Base-by-base conservation (phyloP, 2,329 filamentous ascomycete genomes). In the Monilinia aucupariae region DNA sequence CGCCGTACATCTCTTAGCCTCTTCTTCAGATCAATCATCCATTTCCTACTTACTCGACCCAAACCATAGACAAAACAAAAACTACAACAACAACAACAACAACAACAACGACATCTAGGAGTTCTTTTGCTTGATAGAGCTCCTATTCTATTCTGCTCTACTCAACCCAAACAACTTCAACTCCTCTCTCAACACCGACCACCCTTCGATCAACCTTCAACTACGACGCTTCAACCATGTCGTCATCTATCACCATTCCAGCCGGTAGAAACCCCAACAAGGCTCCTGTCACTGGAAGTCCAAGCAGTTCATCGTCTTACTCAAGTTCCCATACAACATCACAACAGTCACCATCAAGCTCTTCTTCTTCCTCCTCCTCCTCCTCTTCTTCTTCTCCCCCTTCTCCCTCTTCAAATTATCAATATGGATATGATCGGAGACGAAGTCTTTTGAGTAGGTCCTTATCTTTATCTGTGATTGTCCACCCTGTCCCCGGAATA, bases 171-270 rank as follows among this genome's bases (percentile, higher is more conserved):
- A 55, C 13, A 45, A 20, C n/a, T 17, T 5, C 39, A 45, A n/a
- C 8, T 22, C 20, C 20, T n/a, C 41, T n/a, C n/a, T n/a, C 17
- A 13, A 43, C 8, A 8, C 17, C 1, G 12, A 17, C 17, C n/a
- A 5, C n/a, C 20, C 17, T 8, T n/a, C 6, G 6, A 43, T 20
- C 41, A n/a, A 43, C 41, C 17, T 43, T n/a, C 41, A 8, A n/a
- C 22, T 48, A 27, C 45, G 15, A 48, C 22, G 15, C 20, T 32
- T 25, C 27, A 63, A 68, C 47, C 49, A 74, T 88, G 85, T 86
- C 85, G 65, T 86, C 86, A 64, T 88, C 85, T 65, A 90, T 90
- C 76, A 80, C 82, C 68, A 91, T 91, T 69, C 87, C 87, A 4
- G 73, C 76, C 9, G 6, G 49, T 25, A 67, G 76, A 80, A 66